Evolutionary conservation across 2,329 filamentous ascomycete genomes (phyloP), one percentile per base, ranked within the genome.

Genomic region (Leptographium lundbergii): DNA sequence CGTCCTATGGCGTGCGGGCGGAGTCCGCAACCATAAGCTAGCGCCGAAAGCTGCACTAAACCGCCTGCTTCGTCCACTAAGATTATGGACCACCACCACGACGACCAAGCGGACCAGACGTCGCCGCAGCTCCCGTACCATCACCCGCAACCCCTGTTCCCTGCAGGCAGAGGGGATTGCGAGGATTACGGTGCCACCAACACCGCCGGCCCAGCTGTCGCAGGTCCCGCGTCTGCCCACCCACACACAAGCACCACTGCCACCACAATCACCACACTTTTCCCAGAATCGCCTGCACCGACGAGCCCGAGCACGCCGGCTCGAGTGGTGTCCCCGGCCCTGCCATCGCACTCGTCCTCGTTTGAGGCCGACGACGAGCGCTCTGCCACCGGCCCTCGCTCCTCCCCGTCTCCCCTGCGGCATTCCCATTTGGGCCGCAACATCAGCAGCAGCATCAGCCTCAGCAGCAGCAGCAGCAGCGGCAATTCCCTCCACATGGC

Each of bases 301-400:
- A 13, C 47, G 7, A 22, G n/a, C 13, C 4, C 47, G 9, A 24
- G 13, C 22, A 24, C 45, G 24, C 50, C 50, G 14, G 27, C 27
- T 9, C 25, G 2, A 14, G 45, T 1, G 5, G 45, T 78, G 47
- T 81, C 77, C 50, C 70, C 74, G 67, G 69, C 73, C 3, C 74
- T 79, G 62, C 75, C 72, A 63, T 86, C 82, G 42, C 78, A 80
- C 66, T 80, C 82, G 6, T 85, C 84, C 13, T 81, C 80, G 27
- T 85, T 85, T 63, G 82, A 86, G 70, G 85, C 84, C 63, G 84
- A 87, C 75, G 84, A 88, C 80, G 85, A 87, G 69, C 77, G 76
- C 61, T 86, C 83, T 36, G 75, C 72, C 22, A 50, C 36, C 19
- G 32, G 32, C 25, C 34, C 54, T 19, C 50, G 1, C n/a, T 25